Base-by-base conservation (phyloP, 352 stramenopile genomes). In the Nothophytophthora sp. region DNA sequence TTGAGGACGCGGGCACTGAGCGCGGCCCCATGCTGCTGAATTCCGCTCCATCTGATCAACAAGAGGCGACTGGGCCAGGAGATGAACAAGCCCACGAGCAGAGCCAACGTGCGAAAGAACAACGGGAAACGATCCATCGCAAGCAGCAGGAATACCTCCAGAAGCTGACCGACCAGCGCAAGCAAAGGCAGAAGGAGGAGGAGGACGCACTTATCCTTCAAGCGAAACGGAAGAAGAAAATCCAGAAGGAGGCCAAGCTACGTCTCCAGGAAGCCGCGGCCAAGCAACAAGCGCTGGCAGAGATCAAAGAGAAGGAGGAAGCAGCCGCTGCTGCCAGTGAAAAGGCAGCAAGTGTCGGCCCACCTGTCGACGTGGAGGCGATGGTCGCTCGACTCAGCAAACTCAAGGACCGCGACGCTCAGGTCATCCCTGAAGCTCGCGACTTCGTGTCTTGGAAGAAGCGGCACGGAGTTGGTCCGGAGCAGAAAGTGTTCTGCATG, bases 371-470 rank as follows among this genome's bases (percentile, higher is more conserved):
- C 22, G 63, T 88, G 12, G 63, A 86, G 33, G 76, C 78, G n/a
- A 89, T 92, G 75, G 46, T 90, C n/a, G 74, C 73, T 40, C 75
- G 79, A n/a, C 55, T 86, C 34, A 95, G 82, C 54, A 86, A 75
- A 42, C 51, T 92, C 3, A 90, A 89, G 33, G 73, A 86, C 1
- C 79, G 73, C 13, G 81, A 92, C 47, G 60, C 48, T 16, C 62
- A 88, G 27, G 73, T 91, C 32, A 67, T 90, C 10, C 76, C 75
- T 0, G 80, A 88, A 57, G 81, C 71, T 19, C 81, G 84, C 6
- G 86, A 96, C 50, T 96, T 96, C 63, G 67, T 52, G 36, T 85
- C 90, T 18, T 98, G 90, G 90, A 97, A 96, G 68, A 88, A 93
- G 40, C 89, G 89, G 11, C 71, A 97, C 50, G 83, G 78, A 7